phyloP scores from a whole-genome alignment of 371 early-diverging fungal genomes.

The Mucor racemosus region DNA sequence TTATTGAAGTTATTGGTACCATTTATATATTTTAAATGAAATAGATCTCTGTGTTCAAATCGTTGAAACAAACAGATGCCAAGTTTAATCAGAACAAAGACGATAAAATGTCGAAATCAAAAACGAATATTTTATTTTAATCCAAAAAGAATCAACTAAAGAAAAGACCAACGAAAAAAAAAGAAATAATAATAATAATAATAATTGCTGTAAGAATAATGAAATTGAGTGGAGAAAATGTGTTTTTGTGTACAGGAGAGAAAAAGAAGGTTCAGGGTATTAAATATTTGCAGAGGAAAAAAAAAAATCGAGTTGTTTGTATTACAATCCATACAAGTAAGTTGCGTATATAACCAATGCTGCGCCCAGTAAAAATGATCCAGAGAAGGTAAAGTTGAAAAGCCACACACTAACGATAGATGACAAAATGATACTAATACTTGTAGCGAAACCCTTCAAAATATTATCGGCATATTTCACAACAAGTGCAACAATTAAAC shows the following conservation, averaged over 20 bases:
- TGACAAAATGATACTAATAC: constrained; percentile 88
- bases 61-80: background rate
- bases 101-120: background rate
- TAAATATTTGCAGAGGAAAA: background rate
- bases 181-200: background rate
- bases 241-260: background rate
- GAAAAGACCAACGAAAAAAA: no score
- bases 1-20: no score
- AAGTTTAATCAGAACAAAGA: background rate
- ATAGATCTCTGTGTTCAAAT: no score
- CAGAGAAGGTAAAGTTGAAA: constrained; percentile 77
- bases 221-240: background rate
- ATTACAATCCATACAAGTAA: constrained; percentile 72
- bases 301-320: constrained; percentile 1
- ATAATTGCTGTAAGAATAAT: background rate
- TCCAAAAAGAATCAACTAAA: no score
- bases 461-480: constrained; percentile 93
- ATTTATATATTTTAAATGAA: no score
- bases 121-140: constrained; percentile 1
- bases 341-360: constrained; percentile 78
- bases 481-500: constrained; percentile 89
- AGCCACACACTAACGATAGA: constrained; percentile 71
- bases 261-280: constrained; percentile 6
- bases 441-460: constrained; percentile 93
- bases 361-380: constrained; percentile 79